A percentile compares a stretch with the other conserved stretches of the same genome.
Evolutionary conservation across 1,284 basidiomycete genomes (phyloP).

Genomic region (Malassezia dermatis): DNA sequence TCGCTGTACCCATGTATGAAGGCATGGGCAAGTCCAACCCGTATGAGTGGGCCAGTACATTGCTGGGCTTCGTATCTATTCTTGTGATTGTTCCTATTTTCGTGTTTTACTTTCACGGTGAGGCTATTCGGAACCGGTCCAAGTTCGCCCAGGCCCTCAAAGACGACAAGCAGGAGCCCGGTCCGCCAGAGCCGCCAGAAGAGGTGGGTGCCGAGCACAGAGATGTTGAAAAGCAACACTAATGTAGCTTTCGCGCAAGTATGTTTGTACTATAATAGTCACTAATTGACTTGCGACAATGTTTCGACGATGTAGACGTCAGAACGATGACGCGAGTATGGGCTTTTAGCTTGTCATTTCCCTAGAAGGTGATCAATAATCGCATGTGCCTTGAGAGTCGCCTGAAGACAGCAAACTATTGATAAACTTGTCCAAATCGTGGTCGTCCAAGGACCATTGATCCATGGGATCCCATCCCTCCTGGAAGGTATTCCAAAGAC

Average conservation of each 20-base stretch:
- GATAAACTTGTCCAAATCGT: background rate
- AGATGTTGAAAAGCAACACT: background rate
- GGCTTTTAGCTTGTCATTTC: no score
- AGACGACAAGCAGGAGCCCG: conserved; percentile 27
- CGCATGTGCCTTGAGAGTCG: background rate
- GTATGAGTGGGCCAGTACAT: conserved; percentile 49
- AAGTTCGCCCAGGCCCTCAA: conserved; percentile 45
- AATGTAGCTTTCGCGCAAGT: background rate
- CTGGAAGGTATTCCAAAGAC: background rate
- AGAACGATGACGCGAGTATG: no score
- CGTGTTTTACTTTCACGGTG: conserved; percentile 50
- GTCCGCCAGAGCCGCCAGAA: background rate
- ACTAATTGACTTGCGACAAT: no score
- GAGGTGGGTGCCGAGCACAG: background rate
- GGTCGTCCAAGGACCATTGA: background rate
- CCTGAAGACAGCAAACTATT: background rate
- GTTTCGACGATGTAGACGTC: no score
- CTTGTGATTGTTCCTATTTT: conserved; percentile 50
- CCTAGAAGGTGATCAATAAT: no score
- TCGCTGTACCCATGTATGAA: conserved; percentile 48
- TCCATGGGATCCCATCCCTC: background rate
- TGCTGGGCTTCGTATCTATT: conserved; percentile 49
- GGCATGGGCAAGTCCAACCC: conserved; percentile 20
- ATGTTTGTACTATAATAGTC: no score
- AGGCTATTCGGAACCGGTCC: conserved; percentile 45